phyloP scores from a whole-genome alignment of 257 asterid species.

The Fraxinus anomala region DNA sequence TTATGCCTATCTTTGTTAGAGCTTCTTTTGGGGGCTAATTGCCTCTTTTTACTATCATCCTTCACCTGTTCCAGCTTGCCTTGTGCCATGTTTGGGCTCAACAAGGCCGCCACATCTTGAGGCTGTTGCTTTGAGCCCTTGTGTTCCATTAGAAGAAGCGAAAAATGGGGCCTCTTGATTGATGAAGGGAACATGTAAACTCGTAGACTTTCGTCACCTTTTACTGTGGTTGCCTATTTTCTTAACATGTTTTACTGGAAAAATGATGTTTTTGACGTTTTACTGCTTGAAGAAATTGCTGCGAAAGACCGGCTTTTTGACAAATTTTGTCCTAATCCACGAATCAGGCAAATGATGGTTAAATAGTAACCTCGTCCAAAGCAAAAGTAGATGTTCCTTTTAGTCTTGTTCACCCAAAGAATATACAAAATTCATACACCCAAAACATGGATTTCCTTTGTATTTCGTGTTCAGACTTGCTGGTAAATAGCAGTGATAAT shows the following conservation, averaged over 20 bases:
- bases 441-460: constrained; percentile 7
- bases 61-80: constrained; percentile 26
- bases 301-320: neutral
- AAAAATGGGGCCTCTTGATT: constrained; percentile 21
- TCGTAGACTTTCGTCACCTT: constrained; percentile 22
- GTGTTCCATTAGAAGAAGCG: constrained; percentile 15
- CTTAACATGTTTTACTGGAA: neutral
- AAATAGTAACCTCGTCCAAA: constrained; percentile 16
- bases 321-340: constrained; percentile 13
- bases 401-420: neutral
- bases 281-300: neutral
- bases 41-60: constrained; percentile 39
- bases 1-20: constrained; percentile 71
- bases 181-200: constrained; percentile 16
- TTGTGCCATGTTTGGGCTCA: constrained; percentile 46
- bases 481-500: neutral
- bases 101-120: constrained; percentile 42
- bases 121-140: constrained; percentile 13
- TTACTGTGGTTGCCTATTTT: constrained; percentile 8
- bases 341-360: constrained; percentile 19
- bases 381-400: constrained; percentile 27
- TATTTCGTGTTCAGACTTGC: neutral
- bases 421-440: neutral
- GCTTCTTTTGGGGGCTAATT: constrained; percentile 49
- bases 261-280: constrained; percentile 1